Percentiles rank a stretch among this genome's conserved stretches.
phyloP scores from a whole-genome alignment of 768 basidiomycete species.

The Coprinopsis cinerea region DNA sequence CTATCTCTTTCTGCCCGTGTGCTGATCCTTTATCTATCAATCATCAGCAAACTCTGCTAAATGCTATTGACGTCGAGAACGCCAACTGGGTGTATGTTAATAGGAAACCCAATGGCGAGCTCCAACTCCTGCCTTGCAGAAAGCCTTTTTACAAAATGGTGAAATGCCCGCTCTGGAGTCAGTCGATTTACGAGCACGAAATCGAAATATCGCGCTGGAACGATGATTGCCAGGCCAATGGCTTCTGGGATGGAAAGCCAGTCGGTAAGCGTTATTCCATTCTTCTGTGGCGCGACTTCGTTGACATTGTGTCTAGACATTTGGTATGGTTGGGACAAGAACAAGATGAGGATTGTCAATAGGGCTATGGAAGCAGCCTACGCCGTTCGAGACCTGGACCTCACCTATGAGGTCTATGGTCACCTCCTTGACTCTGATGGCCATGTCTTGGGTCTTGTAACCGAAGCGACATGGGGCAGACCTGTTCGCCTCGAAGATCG shows the following conservation, averaged over 20 bases:
- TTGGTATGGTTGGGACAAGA: conserved; percentile 25
- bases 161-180: conserved; percentile 30
- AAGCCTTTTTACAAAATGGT: conserved; percentile 17
- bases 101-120: conserved; percentile 22
- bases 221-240: conserved; percentile 22
- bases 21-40: background rate
- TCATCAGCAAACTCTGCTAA: conserved; percentile 23
- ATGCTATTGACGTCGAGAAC: conserved; percentile 26
- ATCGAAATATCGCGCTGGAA: conserved; percentile 30
- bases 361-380: conserved; percentile 26
- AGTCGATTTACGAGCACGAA: conserved; percentile 30
- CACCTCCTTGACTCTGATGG: conserved; percentile 27
- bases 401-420: conserved; percentile 30
- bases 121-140: conserved; percentile 24
- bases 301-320: too few species aligned
- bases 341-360: conserved; percentile 20
- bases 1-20: background rate
- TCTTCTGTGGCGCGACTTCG: too few species aligned
- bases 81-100: conserved; percentile 33
- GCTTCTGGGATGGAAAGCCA: conserved; percentile 33
- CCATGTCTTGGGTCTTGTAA: conserved; percentile 27
- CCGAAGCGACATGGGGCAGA: conserved; percentile 31
- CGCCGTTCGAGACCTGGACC: conserved; percentile 24
- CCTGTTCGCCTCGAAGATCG: conserved; percentile 23
- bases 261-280: conserved; percentile 22